Base-by-base conservation (phyloP, 2,329 filamentous ascomycete genomes). In the Fusarium duplospermum region DNA sequence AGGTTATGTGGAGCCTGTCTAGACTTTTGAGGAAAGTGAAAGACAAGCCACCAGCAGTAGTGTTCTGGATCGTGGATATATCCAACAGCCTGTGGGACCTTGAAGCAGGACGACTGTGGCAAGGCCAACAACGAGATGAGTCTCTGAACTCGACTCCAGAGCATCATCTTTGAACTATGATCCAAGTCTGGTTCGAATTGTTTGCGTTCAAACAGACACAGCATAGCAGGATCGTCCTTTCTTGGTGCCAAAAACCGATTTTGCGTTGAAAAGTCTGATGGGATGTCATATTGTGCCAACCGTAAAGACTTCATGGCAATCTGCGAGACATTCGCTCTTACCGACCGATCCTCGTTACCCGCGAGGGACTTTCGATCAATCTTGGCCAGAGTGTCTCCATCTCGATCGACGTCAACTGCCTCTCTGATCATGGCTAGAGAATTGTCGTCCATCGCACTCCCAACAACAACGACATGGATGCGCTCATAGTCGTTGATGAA, bases 11-110 rank as follows among this genome's bases (percentile, higher is more conserved):
- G 18, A 14, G 16, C 16, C 5, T 18, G 22, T 14, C 4, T 13
- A 2, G 2, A 20, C 13, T 11, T 22, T 5, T 13, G 29, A 1
- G 36, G 50, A 20, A 64, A 58, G 4, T 47, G 35, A 47, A 58
- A 64, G 6, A 58, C 52, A 22, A 64, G 50, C 62, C 62, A 64
- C 62, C 62, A 64, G 8, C 62, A 64, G n/a, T 35, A 35, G 3
- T 58, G 27, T 3, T 58, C 62, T 27, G 50, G 20, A 9, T 64
- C 62, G 18, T 64, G 50, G 1, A 58, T 58, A 6, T 58, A 58
- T 22, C 62, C 62, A 2, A 24, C 20, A 2, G 62, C 62, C 0
- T 58, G 50, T 6, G 38, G 62, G 4, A 58, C 50, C 24, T 47
- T 64, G 62, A 58, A 58, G 2, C 16, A 20, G 1, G 36, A 6